These are phyloP conservation scores for Agaricus blazei DNA, from an alignment of 768 basidiomycete species.

Conservation along the genomic window DNA sequence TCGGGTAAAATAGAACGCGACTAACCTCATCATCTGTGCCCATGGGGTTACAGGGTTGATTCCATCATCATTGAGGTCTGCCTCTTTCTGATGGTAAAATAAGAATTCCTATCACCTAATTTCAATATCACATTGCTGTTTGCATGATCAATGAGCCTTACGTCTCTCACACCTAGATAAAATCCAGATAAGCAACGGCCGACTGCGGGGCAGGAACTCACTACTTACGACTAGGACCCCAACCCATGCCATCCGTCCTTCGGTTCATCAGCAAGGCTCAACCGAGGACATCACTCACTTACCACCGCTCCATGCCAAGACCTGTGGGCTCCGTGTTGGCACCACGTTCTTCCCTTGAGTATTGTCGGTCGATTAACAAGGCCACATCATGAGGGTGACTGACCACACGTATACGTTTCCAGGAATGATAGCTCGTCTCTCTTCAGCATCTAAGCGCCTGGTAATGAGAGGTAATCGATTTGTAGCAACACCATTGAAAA, in stretches of 20 bases:
- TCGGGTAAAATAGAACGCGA: conserved; percentile 10
- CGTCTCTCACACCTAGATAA: conserved; percentile 46
- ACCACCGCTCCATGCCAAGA: conserved; percentile 85
- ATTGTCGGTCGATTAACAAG: not conserved
- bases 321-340: conserved; percentile 80
- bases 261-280: conserved; percentile 2
- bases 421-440: conserved; percentile 64
- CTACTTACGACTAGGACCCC: conserved; percentile 71
- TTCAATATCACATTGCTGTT: conserved; percentile 8
- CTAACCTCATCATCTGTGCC: conserved; percentile 70
- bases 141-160: conserved; percentile 19
- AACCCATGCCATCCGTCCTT: conserved; percentile 66
- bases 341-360: conserved; percentile 68
- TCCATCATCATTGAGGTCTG: conserved; percentile 50
- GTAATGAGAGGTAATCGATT: conserved; percentile 70
- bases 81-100: conserved; percentile 80
- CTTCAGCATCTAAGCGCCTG: conserved; percentile 77
- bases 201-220: not conserved
- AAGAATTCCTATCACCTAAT: conserved; percentile 59
- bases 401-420: conserved; percentile 82
- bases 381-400: conserved; percentile 10
- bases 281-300: conserved; percentile 12
- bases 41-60: conserved; percentile 62
- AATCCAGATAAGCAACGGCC: not conserved
- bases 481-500: conserved; percentile 73